Evolutionary conservation across 2,329 filamentous ascomycete genomes (phyloP), one percentile per base, ranked within the genome.

Genomic region (Biscogniauxia mediterranea): DNA sequence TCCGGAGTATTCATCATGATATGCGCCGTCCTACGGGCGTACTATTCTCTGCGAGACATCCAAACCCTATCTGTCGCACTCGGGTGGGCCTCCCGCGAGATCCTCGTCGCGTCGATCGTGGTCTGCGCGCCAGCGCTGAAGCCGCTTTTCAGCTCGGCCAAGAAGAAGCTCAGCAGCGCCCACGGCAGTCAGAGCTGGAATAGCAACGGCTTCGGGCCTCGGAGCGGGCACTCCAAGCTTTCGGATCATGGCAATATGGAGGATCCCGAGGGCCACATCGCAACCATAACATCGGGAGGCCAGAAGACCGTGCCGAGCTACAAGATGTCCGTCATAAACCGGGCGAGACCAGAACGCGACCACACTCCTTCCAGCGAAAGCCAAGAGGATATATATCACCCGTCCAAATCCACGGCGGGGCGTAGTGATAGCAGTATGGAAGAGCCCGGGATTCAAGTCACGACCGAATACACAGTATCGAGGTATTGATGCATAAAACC

Each of bases 1-100:
- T 71, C 69, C 0, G 69, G 69, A 3, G 32, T 70, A 11, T 71
- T 71, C 66, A 66, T 71, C 52, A 70, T 71, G 56, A 66, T 71
- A 57, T 69, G 65, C 62, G 63, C 69, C 5, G 58, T 70, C 13
- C 65, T 71, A 1, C 67, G 70, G n/a, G 64, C 66, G 32, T 67
- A 69, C 63, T 71, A 71, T 60, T 71, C 70, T 1, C 61, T 71
- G 2, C 56, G 56, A 8, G 59, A 62, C 21, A 66, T 71, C 46
- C 56, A 62, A 13, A 61, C 58, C 9, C 65, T 70, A 42, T 26
- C 61, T 4, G 66, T 65, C 15, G 70, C 69, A 1, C 62, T 71
- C 1, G 66, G 65, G 46, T 71, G 69, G 69, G 68, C 68, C 15
- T 63, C 66, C 9, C 69, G 69, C 26, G 69, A 71, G 53, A 65